Percentiles rank a stretch among this genome's conserved stretches.
These are phyloP conservation scores for Pelargonium cotyledonis DNA, from an alignment of 441 rosid genomes.

Conservation along the genomic window DNA sequence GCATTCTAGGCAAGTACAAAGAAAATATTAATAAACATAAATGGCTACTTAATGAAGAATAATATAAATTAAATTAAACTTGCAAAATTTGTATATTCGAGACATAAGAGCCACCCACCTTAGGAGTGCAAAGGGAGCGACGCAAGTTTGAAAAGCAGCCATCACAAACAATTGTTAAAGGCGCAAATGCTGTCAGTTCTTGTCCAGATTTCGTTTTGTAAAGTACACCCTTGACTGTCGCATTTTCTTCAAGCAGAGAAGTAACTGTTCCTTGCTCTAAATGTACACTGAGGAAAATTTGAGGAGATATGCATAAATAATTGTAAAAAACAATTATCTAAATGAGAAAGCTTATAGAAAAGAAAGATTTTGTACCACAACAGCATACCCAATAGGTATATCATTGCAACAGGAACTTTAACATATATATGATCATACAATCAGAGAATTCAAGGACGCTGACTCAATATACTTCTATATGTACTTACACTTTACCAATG, in stretches of 20 bases:
- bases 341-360: background rate
- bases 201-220: slow-evolving; percentile 60
- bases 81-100: background rate
- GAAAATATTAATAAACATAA: background rate
- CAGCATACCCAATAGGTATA: background rate
- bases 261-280: slow-evolving; percentile 85
- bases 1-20: background rate
- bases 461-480: too few relatives aligned
- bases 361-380: background rate
- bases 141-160: slow-evolving; percentile 87
- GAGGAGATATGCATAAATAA: slow-evolving; percentile 18
- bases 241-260: slow-evolving; percentile 63
- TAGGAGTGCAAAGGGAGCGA: slow-evolving; percentile 69
- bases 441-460: too few relatives aligned
- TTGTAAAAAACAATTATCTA: background rate
- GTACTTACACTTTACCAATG: too few relatives aligned
- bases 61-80: background rate
- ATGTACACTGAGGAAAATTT: slow-evolving; percentile 38
- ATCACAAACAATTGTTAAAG: slow-evolving; percentile 71
- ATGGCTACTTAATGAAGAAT: background rate
- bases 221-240: slow-evolving; percentile 62
- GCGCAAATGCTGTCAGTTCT: slow-evolving; percentile 50
- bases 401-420: background rate
- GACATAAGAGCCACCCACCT: slow-evolving; percentile 30
- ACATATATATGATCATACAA: background rate